These are phyloP conservation scores for Fraxinus floribunda DNA, from an alignment of 305 asterid genomes.

Conservation along the genomic window DNA sequence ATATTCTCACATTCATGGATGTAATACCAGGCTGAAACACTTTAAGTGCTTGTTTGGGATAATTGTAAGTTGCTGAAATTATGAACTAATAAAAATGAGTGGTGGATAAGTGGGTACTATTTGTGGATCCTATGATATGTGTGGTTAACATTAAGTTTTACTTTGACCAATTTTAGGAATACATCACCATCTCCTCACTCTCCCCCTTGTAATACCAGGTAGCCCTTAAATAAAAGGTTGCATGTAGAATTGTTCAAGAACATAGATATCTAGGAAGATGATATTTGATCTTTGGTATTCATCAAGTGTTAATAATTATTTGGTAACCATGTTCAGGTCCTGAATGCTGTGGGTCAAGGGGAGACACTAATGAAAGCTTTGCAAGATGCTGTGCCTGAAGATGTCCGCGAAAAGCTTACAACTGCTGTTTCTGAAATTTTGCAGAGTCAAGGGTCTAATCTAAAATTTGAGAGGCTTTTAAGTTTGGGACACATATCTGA, in stretches of 20 bases:
- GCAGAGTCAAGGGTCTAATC: constrained; percentile 53
- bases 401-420: constrained; percentile 86
- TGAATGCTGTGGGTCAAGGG: constrained; percentile 83
- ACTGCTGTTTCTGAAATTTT: constrained; percentile 67
- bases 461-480: constrained; percentile 51
- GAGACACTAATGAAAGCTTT: constrained; percentile 83
- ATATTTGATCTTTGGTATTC: neutral
- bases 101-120: neutral
- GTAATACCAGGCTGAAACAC: neutral
- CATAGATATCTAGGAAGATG: constrained; percentile 7
- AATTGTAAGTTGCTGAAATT: neutral
- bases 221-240: constrained; percentile 1
- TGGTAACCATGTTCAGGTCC: constrained; percentile 56
- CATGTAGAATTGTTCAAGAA: constrained; percentile 7
- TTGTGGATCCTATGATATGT: neutral
- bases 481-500: constrained; percentile 41
- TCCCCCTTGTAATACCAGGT: neutral
- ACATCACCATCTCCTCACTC: neutral
- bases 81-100: neutral
- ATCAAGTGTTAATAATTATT: neutral
- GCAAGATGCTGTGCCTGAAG: constrained; percentile 98
- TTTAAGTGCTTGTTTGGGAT: neutral
- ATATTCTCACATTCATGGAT: neutral
- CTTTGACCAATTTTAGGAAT: neutral
- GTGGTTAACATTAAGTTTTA: neutral